Evolutionary conservation across 1,284 basidiomycete species (phyloP).

Genomic region (Malassezia brasiliensis): DNA sequence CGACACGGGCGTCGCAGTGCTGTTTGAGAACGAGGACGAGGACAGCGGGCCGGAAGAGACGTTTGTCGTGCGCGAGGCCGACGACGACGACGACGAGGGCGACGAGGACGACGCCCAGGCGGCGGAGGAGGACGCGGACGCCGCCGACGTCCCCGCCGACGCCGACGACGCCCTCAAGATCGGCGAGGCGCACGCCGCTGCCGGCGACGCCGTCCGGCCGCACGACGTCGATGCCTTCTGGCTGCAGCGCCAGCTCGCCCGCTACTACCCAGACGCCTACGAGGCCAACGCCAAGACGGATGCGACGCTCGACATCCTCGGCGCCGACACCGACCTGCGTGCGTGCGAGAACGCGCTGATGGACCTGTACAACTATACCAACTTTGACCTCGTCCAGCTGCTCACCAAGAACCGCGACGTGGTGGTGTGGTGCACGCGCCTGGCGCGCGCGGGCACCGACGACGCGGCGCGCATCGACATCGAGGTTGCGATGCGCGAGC

Average conservation of each 20-base stretch:
- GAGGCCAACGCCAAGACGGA: slow-evolving; percentile 86
- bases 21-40: slow-evolving; percentile 55
- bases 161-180: slow-evolving; percentile 37
- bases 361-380: slow-evolving; percentile 87
- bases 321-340: slow-evolving; percentile 71
- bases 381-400: slow-evolving; percentile 79
- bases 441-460: slow-evolving; percentile 69
- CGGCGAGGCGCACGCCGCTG: slow-evolving; percentile 48
- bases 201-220: slow-evolving; percentile 61
- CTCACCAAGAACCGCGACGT: slow-evolving; percentile 93
- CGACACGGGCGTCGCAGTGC: slow-evolving; percentile 49
- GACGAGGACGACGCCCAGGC: slow-evolving; percentile 49
- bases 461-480: slow-evolving; percentile 85
- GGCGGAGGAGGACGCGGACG: slow-evolving; percentile 49
- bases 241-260: slow-evolving; percentile 86
- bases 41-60: slow-evolving; percentile 80
- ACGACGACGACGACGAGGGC: slow-evolving; percentile 62
- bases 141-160: slow-evolving; percentile 52
- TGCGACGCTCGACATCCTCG: slow-evolving; percentile 73
- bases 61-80: slow-evolving; percentile 58
- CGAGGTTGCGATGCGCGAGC: slow-evolving; percentile 96
- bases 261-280: slow-evolving; percentile 84
- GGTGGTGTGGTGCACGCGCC: slow-evolving; percentile 94
- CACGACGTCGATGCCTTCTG: slow-evolving; percentile 94
- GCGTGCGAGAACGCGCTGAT: slow-evolving; percentile 95